Percentiles rank a stretch among this genome's conserved stretches.
phyloP scores from a whole-genome alignment of 176 grass and related monocot species.

The Aegilops longissima region DNA sequence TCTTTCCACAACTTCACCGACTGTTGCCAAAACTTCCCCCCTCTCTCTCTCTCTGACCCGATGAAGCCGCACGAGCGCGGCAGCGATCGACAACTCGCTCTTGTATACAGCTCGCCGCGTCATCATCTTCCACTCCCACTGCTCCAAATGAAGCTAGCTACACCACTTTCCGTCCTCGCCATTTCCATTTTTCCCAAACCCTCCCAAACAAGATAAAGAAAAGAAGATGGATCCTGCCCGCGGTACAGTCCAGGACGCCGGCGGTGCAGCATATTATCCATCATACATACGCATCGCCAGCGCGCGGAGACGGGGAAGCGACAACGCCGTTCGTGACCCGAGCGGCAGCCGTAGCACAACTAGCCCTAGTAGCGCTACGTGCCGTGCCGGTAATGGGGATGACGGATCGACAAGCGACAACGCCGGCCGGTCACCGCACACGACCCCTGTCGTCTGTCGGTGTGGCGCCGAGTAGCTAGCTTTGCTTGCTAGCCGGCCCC shows the following conservation, averaged over 20 bases:
- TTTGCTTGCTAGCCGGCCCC: not conserved
- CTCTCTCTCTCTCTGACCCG: not conserved
- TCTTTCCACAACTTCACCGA: not conserved
- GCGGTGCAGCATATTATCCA: not conserved
- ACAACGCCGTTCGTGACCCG: conserved; percentile 22
- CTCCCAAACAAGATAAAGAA: not conserved
- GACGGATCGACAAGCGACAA: conserved; percentile 16
- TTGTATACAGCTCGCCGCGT: not conserved
- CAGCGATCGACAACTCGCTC: not conserved
- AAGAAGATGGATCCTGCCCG: not conserved
- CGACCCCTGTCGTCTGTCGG: conserved; percentile 28
- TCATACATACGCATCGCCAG: not conserved
- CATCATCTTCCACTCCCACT: not conserved
- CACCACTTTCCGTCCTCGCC: not conserved
- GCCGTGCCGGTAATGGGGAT: not conserved
- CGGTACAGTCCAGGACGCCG: not conserved
- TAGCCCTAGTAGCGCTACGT: not conserved
- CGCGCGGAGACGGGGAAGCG: conserved; percentile 20
- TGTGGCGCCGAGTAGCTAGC: not conserved
- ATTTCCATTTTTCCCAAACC: not conserved
- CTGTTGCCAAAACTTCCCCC: not conserved
- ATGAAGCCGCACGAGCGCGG: not conserved
- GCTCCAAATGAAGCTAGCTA: not conserved
- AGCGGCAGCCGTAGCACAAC: not conserved
- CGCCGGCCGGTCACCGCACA: conserved; percentile 43